Base-by-base conservation (phyloP, 2,329 filamentous ascomycete species). In the Coccinonectria pachysandricola region DNA sequence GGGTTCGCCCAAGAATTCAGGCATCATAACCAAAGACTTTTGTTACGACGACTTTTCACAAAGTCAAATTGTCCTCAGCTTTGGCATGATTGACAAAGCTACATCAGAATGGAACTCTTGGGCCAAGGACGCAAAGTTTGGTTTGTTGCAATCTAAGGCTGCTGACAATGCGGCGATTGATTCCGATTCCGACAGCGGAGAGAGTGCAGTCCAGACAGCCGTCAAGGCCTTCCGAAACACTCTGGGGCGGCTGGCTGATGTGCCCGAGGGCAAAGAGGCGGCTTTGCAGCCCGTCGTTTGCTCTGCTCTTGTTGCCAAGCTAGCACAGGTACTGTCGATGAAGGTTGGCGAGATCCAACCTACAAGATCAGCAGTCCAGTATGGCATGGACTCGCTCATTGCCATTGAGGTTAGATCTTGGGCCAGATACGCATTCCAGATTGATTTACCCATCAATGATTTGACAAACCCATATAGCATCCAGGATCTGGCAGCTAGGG, bases 401-500 rank as follows among this genome's bases (percentile, higher is more conserved):
- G 39, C 39, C 7, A 42, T 42, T 6, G 39, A 40, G 28, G 39
- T 42, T 17, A 33, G 39, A 4, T 42, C 39, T 11, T 42, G 39
- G 39, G 39, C 39, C 5, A 37, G 39, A 42, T 42, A 42, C 13
- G 39, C 39, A 7, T 42, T 42, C 26, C 39, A 42, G 35, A 43
- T 42, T 18, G 39, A 42, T 24, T 23, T 42, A 12, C 39, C 39
- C 4, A 42, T 42, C 21, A 42, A 36, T 29, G 39, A 42, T 8
- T 26, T 42, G 37, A 43, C 37, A 14, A 42, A 42, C 8, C 39
- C 39, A 8, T 42, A 42, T 10, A 43, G 39, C 16, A 42, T 42
- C 12, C 39, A 40, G 11, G 39, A 42, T 30, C 7, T 42, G 22
- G 37, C 39, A 6, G 32, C 37, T 12, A 36, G 39, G 19, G 39